Evolutionary conservation across 371 early-diverging fungal species (phyloP).

Genomic region (Mucor indicus): DNA sequence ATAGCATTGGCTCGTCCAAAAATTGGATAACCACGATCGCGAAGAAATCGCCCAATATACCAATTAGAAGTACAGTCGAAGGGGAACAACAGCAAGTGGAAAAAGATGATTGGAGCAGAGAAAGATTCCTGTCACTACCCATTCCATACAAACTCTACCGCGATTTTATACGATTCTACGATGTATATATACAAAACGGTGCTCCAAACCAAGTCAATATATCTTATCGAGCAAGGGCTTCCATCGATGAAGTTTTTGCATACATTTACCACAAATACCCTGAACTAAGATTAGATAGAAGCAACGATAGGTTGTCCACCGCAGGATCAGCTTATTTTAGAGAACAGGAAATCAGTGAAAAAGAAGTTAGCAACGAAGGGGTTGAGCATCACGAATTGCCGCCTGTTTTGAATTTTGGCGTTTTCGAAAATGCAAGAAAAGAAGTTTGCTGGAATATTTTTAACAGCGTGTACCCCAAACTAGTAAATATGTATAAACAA

Average conservation of each 20-base stretch:
- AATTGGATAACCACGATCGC: not conserved
- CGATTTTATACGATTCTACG: slow-evolving; percentile 29
- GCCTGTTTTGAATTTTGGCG: not conserved
- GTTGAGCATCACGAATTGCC: not conserved
- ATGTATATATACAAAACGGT: slow-evolving; percentile 26
- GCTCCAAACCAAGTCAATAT: slow-evolving; percentile 42
- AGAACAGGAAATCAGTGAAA: not conserved
- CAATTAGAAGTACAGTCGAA: no score
- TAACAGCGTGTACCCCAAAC: slow-evolving; percentile 36
- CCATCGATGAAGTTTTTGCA: slow-evolving; percentile 15
- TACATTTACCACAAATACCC: slow-evolving; percentile 2
- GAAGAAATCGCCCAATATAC: not conserved
- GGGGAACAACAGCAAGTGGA: not conserved
- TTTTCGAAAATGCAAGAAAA: slow-evolving; percentile 29
- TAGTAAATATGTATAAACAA: slow-evolving; percentile 16
- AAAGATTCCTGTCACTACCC: not conserved
- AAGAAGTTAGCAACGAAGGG: not conserved
- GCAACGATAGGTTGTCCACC: not conserved
- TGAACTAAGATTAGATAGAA: not conserved
- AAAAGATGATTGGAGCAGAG: not conserved
- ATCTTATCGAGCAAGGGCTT: slow-evolving; percentile 26
- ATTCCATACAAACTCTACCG: slow-evolving; percentile 13
- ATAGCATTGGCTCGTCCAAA: not conserved
- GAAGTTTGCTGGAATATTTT: slow-evolving; percentile 50
- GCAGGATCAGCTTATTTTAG: no score